Conservation (phyloP, 306 rosid species). For the Vigna angularis region DNA sequence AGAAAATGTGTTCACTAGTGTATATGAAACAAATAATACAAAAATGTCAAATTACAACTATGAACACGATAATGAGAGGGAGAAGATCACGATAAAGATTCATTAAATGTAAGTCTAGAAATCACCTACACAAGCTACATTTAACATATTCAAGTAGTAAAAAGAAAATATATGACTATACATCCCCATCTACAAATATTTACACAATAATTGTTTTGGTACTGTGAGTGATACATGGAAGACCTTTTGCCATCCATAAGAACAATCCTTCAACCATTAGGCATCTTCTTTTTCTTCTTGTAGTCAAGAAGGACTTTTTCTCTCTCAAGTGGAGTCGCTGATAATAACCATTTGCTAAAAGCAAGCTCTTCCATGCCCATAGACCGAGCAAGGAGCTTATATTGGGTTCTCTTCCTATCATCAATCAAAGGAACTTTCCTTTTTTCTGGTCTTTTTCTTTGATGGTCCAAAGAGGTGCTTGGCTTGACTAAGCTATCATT, state of each 20-base stretch:
- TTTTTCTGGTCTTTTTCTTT: conserved; percentile 51
- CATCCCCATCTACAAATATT: conserved; percentile 31
- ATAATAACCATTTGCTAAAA: conserved; percentile 87
- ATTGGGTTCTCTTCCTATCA: conserved; percentile 67
- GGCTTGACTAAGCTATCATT: conserved; percentile 44
- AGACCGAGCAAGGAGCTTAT: conserved; percentile 63
- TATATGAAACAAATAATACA: not conserved
- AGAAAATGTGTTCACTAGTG: not conserved
- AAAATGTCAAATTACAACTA: not conserved
- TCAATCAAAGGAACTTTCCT: conserved; percentile 47
- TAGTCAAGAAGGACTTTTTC: conserved; percentile 68
- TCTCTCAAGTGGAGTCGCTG: conserved; percentile 72
- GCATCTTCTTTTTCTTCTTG: conserved; percentile 64
- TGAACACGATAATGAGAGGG: not conserved
- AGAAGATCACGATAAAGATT: not conserved
- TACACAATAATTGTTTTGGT: conserved; percentile 13
- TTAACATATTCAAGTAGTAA: not conserved
- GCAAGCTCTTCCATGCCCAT: conserved; percentile 73
- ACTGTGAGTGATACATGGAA: not conserved
- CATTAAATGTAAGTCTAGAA: not conserved
- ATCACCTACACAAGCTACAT: not conserved
- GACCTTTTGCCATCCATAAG: conserved; percentile 24
- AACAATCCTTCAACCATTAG: conserved; percentile 45
- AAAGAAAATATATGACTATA: conserved; percentile 17
- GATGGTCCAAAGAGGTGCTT: conserved; percentile 31